phyloP scores from a whole-genome alignment of 148 eudicot species.

The Vaccinium darrowii region DNA sequence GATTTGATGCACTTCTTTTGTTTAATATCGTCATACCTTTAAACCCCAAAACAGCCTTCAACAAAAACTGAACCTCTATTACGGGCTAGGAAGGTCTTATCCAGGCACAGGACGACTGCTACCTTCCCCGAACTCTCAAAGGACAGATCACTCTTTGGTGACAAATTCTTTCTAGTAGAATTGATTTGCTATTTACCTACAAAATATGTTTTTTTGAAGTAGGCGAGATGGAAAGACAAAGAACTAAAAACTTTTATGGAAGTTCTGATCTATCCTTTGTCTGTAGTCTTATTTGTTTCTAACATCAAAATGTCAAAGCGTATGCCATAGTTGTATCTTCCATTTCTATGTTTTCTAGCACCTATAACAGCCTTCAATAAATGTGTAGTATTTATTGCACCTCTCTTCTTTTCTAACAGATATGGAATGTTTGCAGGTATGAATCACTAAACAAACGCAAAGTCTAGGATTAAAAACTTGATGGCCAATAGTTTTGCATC shows the following conservation, averaged over 20 bases:
- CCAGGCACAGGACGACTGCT: not conserved
- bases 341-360: not conserved
- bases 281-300: not conserved
- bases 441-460: not conserved
- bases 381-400: no score
- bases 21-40: not conserved
- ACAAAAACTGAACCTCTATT: not conserved
- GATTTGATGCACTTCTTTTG: not conserved
- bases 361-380: not conserved
- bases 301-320: not conserved
- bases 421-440: conserved; percentile 1
- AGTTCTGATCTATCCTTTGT: not conserved
- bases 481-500: not conserved
- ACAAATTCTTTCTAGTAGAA: not conserved
- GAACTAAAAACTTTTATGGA: not conserved
- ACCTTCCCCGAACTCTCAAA: not conserved
- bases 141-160: not conserved
- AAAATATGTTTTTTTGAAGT: no score
- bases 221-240: no score
- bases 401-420: not conserved
- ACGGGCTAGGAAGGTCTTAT: not conserved
- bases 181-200: not conserved
- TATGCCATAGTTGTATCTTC: not conserved
- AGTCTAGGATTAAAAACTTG: not conserved
- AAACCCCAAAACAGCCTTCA: not conserved